These are phyloP conservation scores for Penicillium goetzii DNA, from an alignment of 495 filamentous ascomycete species.

Conservation along the genomic window DNA sequence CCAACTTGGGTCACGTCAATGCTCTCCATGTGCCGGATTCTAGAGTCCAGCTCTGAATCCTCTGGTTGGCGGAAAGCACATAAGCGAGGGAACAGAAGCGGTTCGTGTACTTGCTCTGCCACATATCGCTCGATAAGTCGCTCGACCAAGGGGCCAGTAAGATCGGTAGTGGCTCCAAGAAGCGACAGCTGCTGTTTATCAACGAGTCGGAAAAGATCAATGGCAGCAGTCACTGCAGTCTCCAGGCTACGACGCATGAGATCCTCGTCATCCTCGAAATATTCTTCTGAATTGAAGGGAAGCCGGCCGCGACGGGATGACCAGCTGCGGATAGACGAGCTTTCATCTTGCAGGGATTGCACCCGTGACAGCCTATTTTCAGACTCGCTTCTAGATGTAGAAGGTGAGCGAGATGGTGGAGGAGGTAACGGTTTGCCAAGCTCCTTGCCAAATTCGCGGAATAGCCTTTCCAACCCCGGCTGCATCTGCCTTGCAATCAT, in stretches of 20 bases:
- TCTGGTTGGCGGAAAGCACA: conserved; percentile 76
- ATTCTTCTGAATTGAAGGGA: conserved; percentile 53
- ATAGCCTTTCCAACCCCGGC: conserved; percentile 84
- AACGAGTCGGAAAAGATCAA: conserved; percentile 92
- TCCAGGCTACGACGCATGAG: conserved; percentile 84
- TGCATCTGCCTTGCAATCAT: conserved; percentile 98
- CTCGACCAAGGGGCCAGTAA: conserved; percentile 91
- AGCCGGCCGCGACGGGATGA: conserved; percentile 42
- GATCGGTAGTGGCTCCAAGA: conserved; percentile 87
- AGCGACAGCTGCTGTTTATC: conserved; percentile 94
- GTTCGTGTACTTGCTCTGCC: conserved; percentile 88
- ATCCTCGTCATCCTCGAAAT: conserved; percentile 84
- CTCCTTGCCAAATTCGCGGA: conserved; percentile 83
- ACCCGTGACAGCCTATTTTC: conserved; percentile 30
- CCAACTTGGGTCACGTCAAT: conserved; percentile 96
- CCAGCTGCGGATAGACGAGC: conserved; percentile 42
- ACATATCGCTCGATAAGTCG: conserved; percentile 94
- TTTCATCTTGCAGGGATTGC: conserved; percentile 36
- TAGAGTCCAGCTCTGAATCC: conserved; percentile 87
- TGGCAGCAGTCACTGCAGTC: conserved; percentile 88
- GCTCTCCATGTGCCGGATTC: conserved; percentile 88
- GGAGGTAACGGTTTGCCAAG: conserved; percentile 84
- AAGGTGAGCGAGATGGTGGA: conserved; percentile 64
- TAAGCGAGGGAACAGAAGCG: conserved; percentile 80
- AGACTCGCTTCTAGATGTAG: conserved; percentile 37